A percentile compares a stretch with the other conserved stretches of the same genome.
These are phyloP conservation scores for Apiospora pterosperma DNA, from an alignment of 2,329 filamentous ascomycete genomes.

Conservation along the genomic window DNA sequence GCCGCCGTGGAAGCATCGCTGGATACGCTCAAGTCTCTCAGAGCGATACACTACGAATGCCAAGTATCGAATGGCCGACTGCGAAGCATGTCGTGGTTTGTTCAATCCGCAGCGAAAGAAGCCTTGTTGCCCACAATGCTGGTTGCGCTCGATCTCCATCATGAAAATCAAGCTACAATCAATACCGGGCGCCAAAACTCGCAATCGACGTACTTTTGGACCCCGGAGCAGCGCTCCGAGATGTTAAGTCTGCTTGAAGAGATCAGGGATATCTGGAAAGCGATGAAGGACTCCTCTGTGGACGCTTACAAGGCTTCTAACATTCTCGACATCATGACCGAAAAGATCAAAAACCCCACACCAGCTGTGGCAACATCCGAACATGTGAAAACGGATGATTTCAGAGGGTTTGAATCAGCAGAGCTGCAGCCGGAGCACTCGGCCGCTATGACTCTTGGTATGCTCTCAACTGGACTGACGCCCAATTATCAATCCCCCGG, in stretches of 20 bases:
- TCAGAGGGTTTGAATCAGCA: background rate
- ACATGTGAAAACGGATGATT: slow-evolving; percentile 14
- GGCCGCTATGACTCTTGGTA: slow-evolving; percentile 38
- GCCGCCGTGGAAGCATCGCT: slow-evolving; percentile 85
- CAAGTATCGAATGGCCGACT: slow-evolving; percentile 65
- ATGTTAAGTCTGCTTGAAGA: slow-evolving; percentile 75
- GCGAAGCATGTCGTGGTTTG: slow-evolving; percentile 71
- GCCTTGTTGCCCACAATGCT: slow-evolving; percentile 85
- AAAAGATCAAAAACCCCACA: slow-evolving; percentile 62
- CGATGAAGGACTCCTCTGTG: slow-evolving; percentile 72
- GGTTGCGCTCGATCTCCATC: slow-evolving; percentile 77
- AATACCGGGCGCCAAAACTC: slow-evolving; percentile 34
- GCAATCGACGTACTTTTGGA: slow-evolving; percentile 53
- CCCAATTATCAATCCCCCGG: slow-evolving; percentile 32
- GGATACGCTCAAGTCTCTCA: slow-evolving; percentile 74
- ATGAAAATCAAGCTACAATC: slow-evolving; percentile 52
- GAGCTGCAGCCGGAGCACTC: slow-evolving; percentile 35
- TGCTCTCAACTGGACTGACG: slow-evolving; percentile 37
- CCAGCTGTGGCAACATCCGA: slow-evolving; percentile 12
- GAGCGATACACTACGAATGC: slow-evolving; percentile 71
- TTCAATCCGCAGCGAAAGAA: slow-evolving; percentile 76
- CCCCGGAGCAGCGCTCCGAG: slow-evolving; percentile 58
- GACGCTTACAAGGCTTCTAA: slow-evolving; percentile 86
- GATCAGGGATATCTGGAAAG: slow-evolving; percentile 76
- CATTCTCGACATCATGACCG: slow-evolving; percentile 79